Conservation (phyloP, 805 yeast genomes). For the Ogataea zsoltii region DNA sequence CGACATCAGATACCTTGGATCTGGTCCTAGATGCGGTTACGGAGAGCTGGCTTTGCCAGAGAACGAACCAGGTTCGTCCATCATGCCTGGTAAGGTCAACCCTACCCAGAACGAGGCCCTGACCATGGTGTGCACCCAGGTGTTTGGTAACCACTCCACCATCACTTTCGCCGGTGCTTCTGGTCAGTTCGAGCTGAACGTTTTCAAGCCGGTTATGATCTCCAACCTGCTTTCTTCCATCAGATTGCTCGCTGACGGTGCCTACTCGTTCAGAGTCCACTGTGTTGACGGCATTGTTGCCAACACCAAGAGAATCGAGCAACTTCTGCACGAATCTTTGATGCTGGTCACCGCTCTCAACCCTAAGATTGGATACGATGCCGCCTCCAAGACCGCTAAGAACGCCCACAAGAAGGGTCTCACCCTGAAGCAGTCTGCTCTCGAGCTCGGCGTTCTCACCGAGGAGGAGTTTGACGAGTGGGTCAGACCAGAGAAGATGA, state of each 20-base stretch:
- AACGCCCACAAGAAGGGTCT: conserved; percentile 98
- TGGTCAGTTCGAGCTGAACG: conserved; percentile 98
- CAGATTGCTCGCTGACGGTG: conserved; percentile 87
- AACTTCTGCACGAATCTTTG: conserved; percentile 88
- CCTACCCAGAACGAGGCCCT: conserved; percentile 99
- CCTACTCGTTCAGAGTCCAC: conserved; percentile 85
- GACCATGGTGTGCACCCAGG: conserved; percentile 98
- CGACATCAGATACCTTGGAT: conserved; percentile 96
- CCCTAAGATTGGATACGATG: conserved; percentile 98
- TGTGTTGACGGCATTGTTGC: conserved; percentile 96
- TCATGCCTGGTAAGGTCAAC: conserved; percentile 99
- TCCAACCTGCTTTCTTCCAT: conserved; percentile 85
- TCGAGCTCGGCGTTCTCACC: conserved; percentile 83
- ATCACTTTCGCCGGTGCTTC: conserved; percentile 98
- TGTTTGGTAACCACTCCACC: conserved; percentile 93
- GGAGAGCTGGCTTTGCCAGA: conserved; percentile 95
- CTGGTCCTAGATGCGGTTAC: conserved; percentile 99
- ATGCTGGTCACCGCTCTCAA: conserved; percentile 98
- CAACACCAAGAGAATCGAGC: conserved; percentile 81
- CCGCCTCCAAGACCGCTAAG: conserved; percentile 97
- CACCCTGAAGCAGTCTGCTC: conserved; percentile 91
- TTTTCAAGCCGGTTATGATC: conserved; percentile 95
- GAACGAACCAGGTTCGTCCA: conserved; percentile 98
- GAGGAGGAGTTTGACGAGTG: conserved; percentile 90
- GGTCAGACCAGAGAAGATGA: conserved; percentile 98